Evolutionary conservation across 2,329 filamentous ascomycete species (phyloP).

Genomic region (Neofusicoccum cordaticola): DNA sequence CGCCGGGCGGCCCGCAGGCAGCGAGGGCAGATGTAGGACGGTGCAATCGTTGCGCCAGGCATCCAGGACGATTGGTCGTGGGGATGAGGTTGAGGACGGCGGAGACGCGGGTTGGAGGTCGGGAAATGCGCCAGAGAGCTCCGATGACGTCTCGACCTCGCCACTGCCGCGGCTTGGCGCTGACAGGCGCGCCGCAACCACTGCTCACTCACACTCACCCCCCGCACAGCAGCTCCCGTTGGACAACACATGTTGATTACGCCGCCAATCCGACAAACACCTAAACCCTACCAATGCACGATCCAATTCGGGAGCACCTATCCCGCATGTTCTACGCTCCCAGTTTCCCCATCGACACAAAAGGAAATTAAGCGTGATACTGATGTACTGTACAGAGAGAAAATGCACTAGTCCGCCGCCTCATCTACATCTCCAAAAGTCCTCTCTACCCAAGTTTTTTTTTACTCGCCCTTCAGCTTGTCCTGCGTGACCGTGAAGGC

Average conservation of each 20-base stretch:
- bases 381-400: conserved; percentile 14
- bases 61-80: neutral
- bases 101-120: neutral
- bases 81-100: neutral
- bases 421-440: neutral
- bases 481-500: conserved; percentile 64
- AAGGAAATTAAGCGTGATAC: conserved; percentile 2
- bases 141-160: conserved; percentile 10
- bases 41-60: neutral
- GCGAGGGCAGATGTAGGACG: conserved; percentile 36
- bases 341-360: neutral
- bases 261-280: neutral
- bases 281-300: conserved; percentile 9
- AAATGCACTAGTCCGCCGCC: conserved; percentile 10
- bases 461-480: conserved; percentile 63
- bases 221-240: neutral
- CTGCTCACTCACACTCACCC: neutral
- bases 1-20: conserved; percentile 34
- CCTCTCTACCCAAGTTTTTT: neutral
- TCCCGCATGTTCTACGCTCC: conserved; percentile 12
- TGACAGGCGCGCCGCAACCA: neutral
- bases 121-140: neutral
- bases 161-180: neutral
- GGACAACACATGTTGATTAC: neutral
- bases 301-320: conserved; percentile 12